Base-by-base conservation (phyloP, 2,329 filamentous ascomycete genomes). In the Helicocarpus griseus region DNA sequence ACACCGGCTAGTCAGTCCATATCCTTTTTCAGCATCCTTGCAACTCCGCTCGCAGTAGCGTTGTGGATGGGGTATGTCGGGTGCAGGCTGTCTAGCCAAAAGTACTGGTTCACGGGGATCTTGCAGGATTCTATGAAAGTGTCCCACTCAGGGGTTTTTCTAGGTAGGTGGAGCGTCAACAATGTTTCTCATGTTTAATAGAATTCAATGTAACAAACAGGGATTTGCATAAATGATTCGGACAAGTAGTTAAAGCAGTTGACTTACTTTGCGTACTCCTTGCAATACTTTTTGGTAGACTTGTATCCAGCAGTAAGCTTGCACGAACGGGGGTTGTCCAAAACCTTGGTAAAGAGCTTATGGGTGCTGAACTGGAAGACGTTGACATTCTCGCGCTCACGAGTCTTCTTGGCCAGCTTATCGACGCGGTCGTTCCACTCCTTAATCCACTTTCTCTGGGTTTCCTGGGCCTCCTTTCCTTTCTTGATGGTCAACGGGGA, bases 11-110 rank as follows among this genome's bases (percentile, higher is more conserved):
- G 3, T 14, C 31, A 35, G 5, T 41, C n/a, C n/a, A n/a, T n/a
- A n/a, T 41, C 4, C 38, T 4, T 48, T 11, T 33, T 24, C 22
- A 57, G 48, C 33, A 48, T 14, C 24, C 14, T 39, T 21, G 60
- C 63, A 48, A 70, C 58, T 46, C 56, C 51, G 14, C 62, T 58
- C 1, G 73, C 73, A 2, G 69, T 70, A 5, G 66, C 69, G 33
- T 75, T 70, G 52, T 75, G 71, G 40, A 74, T 62, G 0, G 72
- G 65, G 57, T 68, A 72, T 0, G 73, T 75, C 29, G 73, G 73
- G 60, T 76, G 73, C 56, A 76, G 55, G 9, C 57, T 56, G 49
- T 76, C 74, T 22, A 74, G 61, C 73, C 73, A 76, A 39, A 75
- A 62, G 56, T 75, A 75, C 60, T 75, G 63, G 54, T 75, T 70